Evolutionary conservation across 2,329 filamentous ascomycete genomes (phyloP).

Genomic region (Fusarium duplospermum): DNA sequence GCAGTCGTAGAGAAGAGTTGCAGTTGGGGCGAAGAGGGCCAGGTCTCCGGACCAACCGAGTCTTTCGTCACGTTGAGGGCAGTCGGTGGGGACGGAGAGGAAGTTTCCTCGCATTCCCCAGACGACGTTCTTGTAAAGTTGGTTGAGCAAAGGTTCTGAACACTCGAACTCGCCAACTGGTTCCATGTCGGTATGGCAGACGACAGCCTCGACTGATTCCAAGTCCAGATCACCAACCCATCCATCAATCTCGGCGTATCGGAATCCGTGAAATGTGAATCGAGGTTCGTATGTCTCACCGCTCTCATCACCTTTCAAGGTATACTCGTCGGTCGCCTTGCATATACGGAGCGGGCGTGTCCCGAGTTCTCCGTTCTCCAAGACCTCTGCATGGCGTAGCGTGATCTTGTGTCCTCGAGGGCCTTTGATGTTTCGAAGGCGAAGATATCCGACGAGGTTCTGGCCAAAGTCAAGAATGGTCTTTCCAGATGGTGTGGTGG

Average conservation of each 20-base stretch:
- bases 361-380: constrained; percentile 60
- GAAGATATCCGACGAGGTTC: constrained; percentile 65
- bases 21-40: constrained; percentile 61
- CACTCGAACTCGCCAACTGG: constrained; percentile 62
- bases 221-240: constrained; percentile 46
- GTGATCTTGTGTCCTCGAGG: constrained; percentile 55
- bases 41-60: constrained; percentile 64
- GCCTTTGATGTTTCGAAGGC: constrained; percentile 51
- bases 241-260: constrained; percentile 61
- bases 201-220: constrained; percentile 42
- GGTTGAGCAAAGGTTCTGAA: constrained; percentile 64
- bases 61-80: constrained; percentile 65
- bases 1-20: constrained; percentile 65
- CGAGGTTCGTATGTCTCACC: constrained; percentile 55
- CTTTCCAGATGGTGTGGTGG: constrained; percentile 54
- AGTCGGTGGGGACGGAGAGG: constrained; percentile 66
- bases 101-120: constrained; percentile 71
- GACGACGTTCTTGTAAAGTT: constrained; percentile 63
- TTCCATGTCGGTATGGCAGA: constrained; percentile 64
- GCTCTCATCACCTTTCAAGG: constrained; percentile 20
- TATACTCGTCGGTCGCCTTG: constrained; percentile 28
- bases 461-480: constrained; percentile 68
- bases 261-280: constrained; percentile 68
- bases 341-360: constrained; percentile 37
- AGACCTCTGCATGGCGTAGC: constrained; percentile 65